Evolutionary conservation across 768 basidiomycete genomes (phyloP).

Genomic region (Naematelia encephala): DNA sequence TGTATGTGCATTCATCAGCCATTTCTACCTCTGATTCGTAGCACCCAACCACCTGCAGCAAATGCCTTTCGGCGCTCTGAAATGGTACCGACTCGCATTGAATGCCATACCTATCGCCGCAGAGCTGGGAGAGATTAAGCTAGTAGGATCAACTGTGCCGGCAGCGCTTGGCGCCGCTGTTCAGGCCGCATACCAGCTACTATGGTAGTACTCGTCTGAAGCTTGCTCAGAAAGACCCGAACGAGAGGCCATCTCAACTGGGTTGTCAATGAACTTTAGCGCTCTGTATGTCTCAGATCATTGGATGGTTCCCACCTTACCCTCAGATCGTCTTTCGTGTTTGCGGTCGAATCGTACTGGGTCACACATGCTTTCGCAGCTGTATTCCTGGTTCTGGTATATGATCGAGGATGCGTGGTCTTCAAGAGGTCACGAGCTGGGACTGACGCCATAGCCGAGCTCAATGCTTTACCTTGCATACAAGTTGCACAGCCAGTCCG

Average conservation of each 20-base stretch:
- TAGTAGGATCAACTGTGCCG: background rate
- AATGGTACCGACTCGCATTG: slow-evolving; percentile 1
- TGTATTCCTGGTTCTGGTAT: slow-evolving; percentile 2
- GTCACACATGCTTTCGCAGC: slow-evolving; percentile 4
- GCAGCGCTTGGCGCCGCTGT: slow-evolving; percentile 1
- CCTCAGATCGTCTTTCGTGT: slow-evolving; percentile 3
- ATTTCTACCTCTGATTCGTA: background rate
- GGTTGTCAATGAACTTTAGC: background rate
- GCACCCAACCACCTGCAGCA: background rate
- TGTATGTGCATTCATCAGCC: background rate
- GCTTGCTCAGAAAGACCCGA: slow-evolving; percentile 3
- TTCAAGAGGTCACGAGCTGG: background rate
- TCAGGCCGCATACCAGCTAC: background rate
- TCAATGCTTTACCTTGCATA: background rate
- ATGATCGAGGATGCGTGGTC: slow-evolving; percentile 3
- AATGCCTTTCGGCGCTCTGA: slow-evolving; percentile 3
- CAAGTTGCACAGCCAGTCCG: background rate
- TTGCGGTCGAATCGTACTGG: slow-evolving; percentile 5
- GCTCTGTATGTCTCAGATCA: background rate
- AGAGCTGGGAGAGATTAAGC: background rate
- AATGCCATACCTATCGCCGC: slow-evolving; percentile 5
- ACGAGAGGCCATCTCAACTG: background rate
- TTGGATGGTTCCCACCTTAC: too few relatives aligned
- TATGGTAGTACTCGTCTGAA: slow-evolving; percentile 4
- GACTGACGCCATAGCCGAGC: background rate